Evolutionary conservation across 2,329 filamentous ascomycete genomes (phyloP).

Genomic region (Apiospora koreana): DNA sequence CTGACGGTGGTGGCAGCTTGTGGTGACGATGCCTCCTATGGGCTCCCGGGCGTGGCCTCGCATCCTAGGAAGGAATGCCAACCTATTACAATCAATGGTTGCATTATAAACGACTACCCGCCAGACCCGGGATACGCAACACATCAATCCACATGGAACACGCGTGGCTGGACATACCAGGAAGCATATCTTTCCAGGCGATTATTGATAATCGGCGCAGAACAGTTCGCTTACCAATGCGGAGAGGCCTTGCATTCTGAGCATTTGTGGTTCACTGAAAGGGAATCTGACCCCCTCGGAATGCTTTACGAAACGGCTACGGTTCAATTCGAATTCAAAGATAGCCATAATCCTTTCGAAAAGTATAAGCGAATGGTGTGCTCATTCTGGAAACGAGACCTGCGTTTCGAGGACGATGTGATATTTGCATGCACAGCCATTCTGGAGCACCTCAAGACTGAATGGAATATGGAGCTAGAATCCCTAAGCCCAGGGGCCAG

Average conservation of each 20-base stretch:
- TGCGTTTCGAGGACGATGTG: neutral
- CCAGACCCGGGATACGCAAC: neutral
- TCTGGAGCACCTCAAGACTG: neutral
- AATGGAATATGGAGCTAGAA: neutral
- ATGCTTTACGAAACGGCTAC: too few species aligned
- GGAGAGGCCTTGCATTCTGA: neutral
- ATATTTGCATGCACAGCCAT: neutral
- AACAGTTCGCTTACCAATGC: neutral
- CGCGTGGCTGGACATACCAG: neutral
- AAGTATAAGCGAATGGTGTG: neutral
- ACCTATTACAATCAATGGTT: neutral
- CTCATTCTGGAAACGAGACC: neutral
- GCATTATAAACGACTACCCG: neutral
- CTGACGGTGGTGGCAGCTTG: neutral
- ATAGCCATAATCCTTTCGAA: too few species aligned
- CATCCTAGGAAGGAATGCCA: neutral
- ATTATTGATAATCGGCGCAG: neutral
- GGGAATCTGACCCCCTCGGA: too few species aligned
- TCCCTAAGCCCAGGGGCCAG: neutral
- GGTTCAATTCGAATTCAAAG: too few species aligned
- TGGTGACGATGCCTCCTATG: neutral
- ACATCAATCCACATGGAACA: neutral
- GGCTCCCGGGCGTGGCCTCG: neutral
- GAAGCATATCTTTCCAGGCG: neutral
- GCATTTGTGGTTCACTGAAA: neutral